Conservation (phyloP, 2,329 filamentous ascomycete genomes). For the Teratosphaeria gauchensis region DNA sequence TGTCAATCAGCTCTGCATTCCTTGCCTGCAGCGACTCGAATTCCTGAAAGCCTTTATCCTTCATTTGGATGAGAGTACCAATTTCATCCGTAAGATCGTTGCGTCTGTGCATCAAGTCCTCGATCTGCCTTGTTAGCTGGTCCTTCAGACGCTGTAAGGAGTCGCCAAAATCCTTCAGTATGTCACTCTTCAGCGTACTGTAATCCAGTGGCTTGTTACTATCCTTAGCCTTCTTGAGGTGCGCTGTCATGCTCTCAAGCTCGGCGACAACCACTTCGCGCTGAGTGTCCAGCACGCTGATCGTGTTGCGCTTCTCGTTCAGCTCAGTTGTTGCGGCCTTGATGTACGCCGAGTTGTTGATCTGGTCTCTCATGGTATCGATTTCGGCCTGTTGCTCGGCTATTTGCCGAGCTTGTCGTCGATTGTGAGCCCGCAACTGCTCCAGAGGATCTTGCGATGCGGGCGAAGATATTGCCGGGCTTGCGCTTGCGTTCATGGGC, state of each 20-base stretch:
- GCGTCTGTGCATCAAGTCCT: conserved; percentile 80
- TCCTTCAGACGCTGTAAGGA: conserved; percentile 65
- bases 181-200: conserved; percentile 55
- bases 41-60: conserved; percentile 87
- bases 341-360: conserved; percentile 51
- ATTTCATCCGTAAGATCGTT: conserved; percentile 80
- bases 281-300: conserved; percentile 87
- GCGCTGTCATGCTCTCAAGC: conserved; percentile 78
- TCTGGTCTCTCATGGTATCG: conserved; percentile 40
- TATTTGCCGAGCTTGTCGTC: conserved; percentile 69
- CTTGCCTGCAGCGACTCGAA: conserved; percentile 92
- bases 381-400: conserved; percentile 79
- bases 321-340: conserved; percentile 79
- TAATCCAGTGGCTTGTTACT: conserved; percentile 72
- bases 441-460: conserved; percentile 37
- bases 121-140: conserved; percentile 63
- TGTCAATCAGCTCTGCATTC: conserved; percentile 84
- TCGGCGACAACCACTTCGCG: conserved; percentile 93
- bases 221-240: conserved; percentile 77
- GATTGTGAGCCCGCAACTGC: conserved; percentile 50
- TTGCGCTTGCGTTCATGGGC: conserved; percentile 10
- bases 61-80: conserved; percentile 68
- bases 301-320: conserved; percentile 87
- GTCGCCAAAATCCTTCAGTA: conserved; percentile 53
- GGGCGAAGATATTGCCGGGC: conserved; percentile 40